These are phyloP conservation scores for Hibiscus tridactylites DNA, from an alignment of 345 rosid genomes.

Conservation along the genomic window DNA sequence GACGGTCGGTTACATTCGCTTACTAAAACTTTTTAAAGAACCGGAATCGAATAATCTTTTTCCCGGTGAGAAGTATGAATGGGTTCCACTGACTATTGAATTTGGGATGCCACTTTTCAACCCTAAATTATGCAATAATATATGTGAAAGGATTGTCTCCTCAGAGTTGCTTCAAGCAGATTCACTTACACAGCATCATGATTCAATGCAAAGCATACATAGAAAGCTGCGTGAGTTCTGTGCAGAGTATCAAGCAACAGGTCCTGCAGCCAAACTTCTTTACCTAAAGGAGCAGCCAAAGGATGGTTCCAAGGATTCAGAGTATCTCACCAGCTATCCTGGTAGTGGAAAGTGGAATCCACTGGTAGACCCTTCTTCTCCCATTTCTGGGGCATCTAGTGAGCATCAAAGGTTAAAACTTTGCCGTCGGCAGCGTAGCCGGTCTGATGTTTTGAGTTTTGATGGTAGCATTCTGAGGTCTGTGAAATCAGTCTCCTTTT, in stretches of 20 bases:
- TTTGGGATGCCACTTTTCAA: slow-evolving; percentile 92
- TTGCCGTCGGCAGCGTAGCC: slow-evolving; percentile 63
- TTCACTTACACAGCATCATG: slow-evolving; percentile 69
- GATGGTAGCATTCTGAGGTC: slow-evolving; percentile 96
- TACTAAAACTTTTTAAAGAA: slow-evolving; percentile 73
- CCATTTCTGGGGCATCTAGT: slow-evolving; percentile 67
- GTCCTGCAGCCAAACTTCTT: slow-evolving; percentile 88
- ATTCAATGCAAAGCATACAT: slow-evolving; percentile 75
- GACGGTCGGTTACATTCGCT: slow-evolving; percentile 78
- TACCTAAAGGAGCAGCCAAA: slow-evolving; percentile 92
- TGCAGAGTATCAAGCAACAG: slow-evolving; percentile 90
- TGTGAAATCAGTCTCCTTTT: slow-evolving; percentile 18
- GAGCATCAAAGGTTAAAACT: slow-evolving; percentile 79
- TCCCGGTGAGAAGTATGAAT: slow-evolving; percentile 62
- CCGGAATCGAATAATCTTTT: slow-evolving; percentile 47
- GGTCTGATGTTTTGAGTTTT: slow-evolving; percentile 91
- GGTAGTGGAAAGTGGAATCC: slow-evolving; percentile 95
- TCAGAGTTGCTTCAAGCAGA: slow-evolving; percentile 83
- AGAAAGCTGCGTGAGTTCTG: slow-evolving; percentile 72
- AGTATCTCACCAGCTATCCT: slow-evolving; percentile 71
- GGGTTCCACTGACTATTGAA: slow-evolving; percentile 89
- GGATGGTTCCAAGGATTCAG: slow-evolving; percentile 58
- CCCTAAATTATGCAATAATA: slow-evolving; percentile 73
- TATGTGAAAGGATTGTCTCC: slow-evolving; percentile 78
- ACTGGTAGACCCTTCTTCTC: slow-evolving; percentile 84